phyloP scores from a whole-genome alignment of 139 green algal genomes.

The Asterochloris sp. region DNA sequence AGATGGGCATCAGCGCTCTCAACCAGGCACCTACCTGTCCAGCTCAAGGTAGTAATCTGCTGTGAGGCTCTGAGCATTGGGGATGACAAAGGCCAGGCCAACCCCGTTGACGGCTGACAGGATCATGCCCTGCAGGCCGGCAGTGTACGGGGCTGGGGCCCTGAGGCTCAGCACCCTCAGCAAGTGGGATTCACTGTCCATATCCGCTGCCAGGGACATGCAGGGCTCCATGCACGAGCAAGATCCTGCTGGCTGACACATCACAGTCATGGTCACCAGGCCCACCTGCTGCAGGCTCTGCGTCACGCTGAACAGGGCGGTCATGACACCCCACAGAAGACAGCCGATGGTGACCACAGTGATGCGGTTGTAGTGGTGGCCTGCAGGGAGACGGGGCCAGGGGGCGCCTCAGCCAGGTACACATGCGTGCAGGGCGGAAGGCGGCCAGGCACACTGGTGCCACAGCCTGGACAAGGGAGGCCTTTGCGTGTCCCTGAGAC shows the following conservation, averaged over 20 bases:
- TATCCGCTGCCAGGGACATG: too few species aligned
- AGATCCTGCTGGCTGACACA: background rate
- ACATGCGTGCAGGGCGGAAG: too few species aligned
- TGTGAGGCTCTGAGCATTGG: constrained; percentile 57
- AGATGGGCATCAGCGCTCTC: background rate
- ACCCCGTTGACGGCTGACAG: constrained; percentile 70
- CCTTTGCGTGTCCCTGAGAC: too few species aligned
- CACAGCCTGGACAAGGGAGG: too few species aligned
- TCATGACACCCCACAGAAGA: constrained; percentile 71
- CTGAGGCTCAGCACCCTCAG: too few species aligned
- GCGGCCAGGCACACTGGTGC: too few species aligned
- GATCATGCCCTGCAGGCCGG: constrained; percentile 33
- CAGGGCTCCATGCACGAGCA: too few species aligned
- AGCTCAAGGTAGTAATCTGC: constrained; percentile 9
- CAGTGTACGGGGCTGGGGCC: background rate
- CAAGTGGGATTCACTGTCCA: too few species aligned
- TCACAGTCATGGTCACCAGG: background rate
- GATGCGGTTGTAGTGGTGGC: constrained; percentile 43
- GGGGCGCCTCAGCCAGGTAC: background rate
- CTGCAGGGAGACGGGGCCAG: constrained; percentile 3
- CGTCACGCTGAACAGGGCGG: constrained; percentile 39
- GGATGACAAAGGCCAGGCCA: constrained; percentile 68
- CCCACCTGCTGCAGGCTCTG: background rate
- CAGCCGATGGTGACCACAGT: constrained; percentile 59
- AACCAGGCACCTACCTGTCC: constrained; percentile 5